Base-by-base conservation (phyloP, 202 grass and related monocot genomes). In the Panicum hallii region DNA sequence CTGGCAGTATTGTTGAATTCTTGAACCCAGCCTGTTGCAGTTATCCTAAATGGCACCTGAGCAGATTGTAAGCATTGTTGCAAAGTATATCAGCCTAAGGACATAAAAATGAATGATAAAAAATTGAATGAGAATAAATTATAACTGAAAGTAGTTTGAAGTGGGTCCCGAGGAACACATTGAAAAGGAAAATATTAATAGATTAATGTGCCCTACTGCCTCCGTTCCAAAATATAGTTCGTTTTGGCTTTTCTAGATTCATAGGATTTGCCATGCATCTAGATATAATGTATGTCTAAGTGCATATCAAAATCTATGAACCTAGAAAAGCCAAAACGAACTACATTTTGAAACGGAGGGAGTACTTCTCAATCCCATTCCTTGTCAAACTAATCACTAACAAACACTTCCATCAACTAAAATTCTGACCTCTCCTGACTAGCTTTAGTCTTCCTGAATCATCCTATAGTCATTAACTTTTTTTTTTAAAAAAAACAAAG, bases 1-100 rank as follows among this genome's bases (percentile, higher is more conserved):
- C 82, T 81, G n/a, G 93, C 89, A 86, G 83, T 88, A 84, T 92
- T 94, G 72, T 99, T 99, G 72, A 99, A 99, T 88, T 96, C 97
- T 91, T 99, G 97, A 81, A 95, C 81, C 88, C 88, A 95, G 19
- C 91, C 95, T 77, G 93, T 93, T 67, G 91, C 94, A 73, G 82
- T 87, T 67, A 97, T 94, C 86, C 91, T 90, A 90, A 97, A 97
- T 87, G 91, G 84, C 74, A 87, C 94, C 94, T 97, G 88, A 26
- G 72, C 30, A 88, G 56, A 82, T n/a, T 49, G 23, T 48, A 83
- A 93, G 46, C n/a, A 88, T 83, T 72, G 44, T 81, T 49, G 49
- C 19, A 70, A 82, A 85, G 26, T 22, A 70, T 84, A 71, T 41
- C 44, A 85, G 80, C 17, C 32, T 32, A 82, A 34, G 77, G 60